A percentile compares a stretch with the other conserved stretches of the same genome.
phyloP scores from a whole-genome alignment of 2,329 filamentous ascomycete genomes.

The Ceratocystis smalleyi region DNA sequence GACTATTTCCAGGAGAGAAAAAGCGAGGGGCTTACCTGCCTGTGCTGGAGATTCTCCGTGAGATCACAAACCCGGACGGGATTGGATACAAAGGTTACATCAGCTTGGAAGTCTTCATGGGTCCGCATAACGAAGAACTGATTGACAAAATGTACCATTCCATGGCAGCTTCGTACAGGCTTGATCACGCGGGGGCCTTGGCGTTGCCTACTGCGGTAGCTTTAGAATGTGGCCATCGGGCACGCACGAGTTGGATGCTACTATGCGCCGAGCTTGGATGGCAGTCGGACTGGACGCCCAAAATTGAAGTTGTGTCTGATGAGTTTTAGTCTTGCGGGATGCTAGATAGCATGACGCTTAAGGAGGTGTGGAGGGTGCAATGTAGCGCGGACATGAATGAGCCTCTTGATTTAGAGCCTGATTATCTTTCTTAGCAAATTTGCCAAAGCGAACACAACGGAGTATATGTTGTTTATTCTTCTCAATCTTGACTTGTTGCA shows the following conservation, averaged over 20 bases:
- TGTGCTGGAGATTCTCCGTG: slow-evolving; percentile 23
- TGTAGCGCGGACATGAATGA: no score
- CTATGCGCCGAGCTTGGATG: slow-evolving; percentile 17
- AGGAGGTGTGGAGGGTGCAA: no score
- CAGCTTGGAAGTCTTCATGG: slow-evolving; percentile 19
- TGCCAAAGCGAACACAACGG: no score
- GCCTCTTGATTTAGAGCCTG: no score
- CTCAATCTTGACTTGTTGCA: no score
- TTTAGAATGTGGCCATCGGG: slow-evolving; percentile 14
- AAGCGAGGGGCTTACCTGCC: slow-evolving; percentile 21
- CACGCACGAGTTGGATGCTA: slow-evolving; percentile 17
- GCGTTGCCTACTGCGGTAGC: slow-evolving; percentile 11
- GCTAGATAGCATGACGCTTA: not conserved
- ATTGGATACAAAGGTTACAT: slow-evolving; percentile 18
- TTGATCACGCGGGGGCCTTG: slow-evolving; percentile 4
- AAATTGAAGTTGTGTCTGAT: not conserved
- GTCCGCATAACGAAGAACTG: not conserved
- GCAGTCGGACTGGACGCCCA: slow-evolving; percentile 9
- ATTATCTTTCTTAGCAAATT: no score
- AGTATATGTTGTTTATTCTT: no score
- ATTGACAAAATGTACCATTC: not conserved
- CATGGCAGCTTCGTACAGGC: not conserved
- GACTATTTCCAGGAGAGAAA: slow-evolving; percentile 18
- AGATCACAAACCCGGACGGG: slow-evolving; percentile 16
- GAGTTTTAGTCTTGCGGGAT: not conserved